A percentile compares a stretch with the other conserved stretches of the same genome.
These are phyloP conservation scores for Penicillium malachiteum DNA, from an alignment of 495 filamentous ascomycete species.

Conservation along the genomic window DNA sequence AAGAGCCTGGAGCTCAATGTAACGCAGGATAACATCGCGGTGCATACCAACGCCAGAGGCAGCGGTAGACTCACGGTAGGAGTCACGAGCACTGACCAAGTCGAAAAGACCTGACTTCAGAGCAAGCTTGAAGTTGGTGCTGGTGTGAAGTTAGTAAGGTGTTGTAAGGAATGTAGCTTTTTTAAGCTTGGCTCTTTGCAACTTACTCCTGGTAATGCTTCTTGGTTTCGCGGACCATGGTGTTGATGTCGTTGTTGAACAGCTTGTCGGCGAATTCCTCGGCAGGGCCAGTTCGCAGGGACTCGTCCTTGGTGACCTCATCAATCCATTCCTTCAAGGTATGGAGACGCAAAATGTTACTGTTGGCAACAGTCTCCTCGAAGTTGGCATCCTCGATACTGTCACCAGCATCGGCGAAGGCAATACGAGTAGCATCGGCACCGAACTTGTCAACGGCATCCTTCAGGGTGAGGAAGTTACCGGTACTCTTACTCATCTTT, in stretches of 20 bases:
- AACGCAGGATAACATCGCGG: slow-evolving; percentile 68
- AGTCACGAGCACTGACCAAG: slow-evolving; percentile 79
- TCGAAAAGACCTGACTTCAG: slow-evolving; percentile 90
- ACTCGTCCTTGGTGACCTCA: slow-evolving; percentile 69
- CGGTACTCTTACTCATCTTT: slow-evolving; percentile 95
- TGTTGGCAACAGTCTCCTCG: slow-evolving; percentile 90
- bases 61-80: slow-evolving; percentile 78
- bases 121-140: slow-evolving; percentile 84
- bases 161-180: not conserved
- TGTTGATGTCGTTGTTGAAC: slow-evolving; percentile 92
- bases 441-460: slow-evolving; percentile 89
- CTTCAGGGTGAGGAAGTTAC: slow-evolving; percentile 91
- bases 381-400: slow-evolving; percentile 96
- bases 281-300: slow-evolving; percentile 69
- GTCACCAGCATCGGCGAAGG: slow-evolving; percentile 92
- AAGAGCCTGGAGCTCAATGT: slow-evolving; percentile 84
- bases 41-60: slow-evolving; percentile 81
- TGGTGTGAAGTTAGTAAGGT: slow-evolving; percentile 36
- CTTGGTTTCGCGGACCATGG: slow-evolving; percentile 70
- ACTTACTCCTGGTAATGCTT: slow-evolving; percentile 71
- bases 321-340: slow-evolving; percentile 92
- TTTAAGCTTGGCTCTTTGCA: not conserved
- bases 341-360: slow-evolving; percentile 80
- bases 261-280: slow-evolving; percentile 82
- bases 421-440: slow-evolving; percentile 87